A percentile compares a stretch with the other conserved stretches of the same genome.
These are phyloP conservation scores for Colletotrichum higginsianum DNA, from an alignment of 2,329 filamentous ascomycete species.

Conservation along the genomic window DNA sequence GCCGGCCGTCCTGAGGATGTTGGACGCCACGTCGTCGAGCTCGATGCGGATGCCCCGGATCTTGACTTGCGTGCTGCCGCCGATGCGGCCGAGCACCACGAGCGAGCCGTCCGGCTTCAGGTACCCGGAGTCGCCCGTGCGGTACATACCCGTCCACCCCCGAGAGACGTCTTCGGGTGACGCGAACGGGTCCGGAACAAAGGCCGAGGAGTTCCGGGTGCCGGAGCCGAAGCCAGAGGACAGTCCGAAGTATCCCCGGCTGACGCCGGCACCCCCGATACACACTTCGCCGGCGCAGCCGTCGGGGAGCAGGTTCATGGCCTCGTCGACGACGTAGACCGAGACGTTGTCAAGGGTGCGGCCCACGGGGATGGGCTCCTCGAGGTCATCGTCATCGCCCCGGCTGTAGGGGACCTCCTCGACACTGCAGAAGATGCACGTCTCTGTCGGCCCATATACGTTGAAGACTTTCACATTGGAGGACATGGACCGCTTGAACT, in stretches of 20 bases:
- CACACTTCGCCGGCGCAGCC: slow-evolving; percentile 55
- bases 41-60: slow-evolving; percentile 62
- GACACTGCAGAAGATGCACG: slow-evolving; percentile 36
- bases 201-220: no score
- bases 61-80: slow-evolving; percentile 62
- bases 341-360: slow-evolving; percentile 50
- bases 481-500: slow-evolving; percentile 30
- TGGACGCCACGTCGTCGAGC: slow-evolving; percentile 56
- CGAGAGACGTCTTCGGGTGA: no score
- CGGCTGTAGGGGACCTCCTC: background rate
- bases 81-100: slow-evolving; percentile 54
- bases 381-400: slow-evolving; percentile 12
- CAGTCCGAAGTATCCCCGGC: slow-evolving; percentile 56
- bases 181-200: no score
- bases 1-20: slow-evolving; percentile 44
- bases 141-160: slow-evolving; percentile 50
- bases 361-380: slow-evolving; percentile 30
- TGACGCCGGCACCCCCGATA: slow-evolving; percentile 58
- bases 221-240: no score
- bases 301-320: slow-evolving; percentile 52
- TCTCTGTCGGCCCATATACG: slow-evolving; percentile 52
- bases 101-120: slow-evolving; percentile 53
- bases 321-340: slow-evolving; percentile 59
- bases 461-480: slow-evolving; percentile 41
- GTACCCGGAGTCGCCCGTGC: slow-evolving; percentile 58